Base-by-base conservation (phyloP, 1,284 basidiomycete species). In the Sanghuangporus weigelae region DNA sequence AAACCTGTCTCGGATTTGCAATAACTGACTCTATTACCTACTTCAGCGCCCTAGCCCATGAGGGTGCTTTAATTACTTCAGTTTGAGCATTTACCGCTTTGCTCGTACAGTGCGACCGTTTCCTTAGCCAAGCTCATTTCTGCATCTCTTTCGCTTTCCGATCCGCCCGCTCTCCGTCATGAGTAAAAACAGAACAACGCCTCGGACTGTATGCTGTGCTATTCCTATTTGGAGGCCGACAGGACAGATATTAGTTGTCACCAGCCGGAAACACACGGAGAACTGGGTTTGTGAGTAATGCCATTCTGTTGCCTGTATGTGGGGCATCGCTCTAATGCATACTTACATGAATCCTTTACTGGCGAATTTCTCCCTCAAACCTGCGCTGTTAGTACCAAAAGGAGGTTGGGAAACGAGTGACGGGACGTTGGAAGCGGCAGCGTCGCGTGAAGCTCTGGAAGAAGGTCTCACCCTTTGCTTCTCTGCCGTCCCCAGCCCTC, bases 381-480 rank as follows among this genome's bases (percentile, higher is more conserved):
- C 51, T 55, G 60, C 55, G 16, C 51, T 51, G 62, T 61, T 44
- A 93, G 91, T 93, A 72, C 90, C 90, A 31, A 93, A 93, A 79
- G 90, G 90, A 76, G 90, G 90, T 71, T 93, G 87, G 87, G 90
- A 93, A 77, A 79, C 84, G 69, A 81, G 86, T 66, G 90, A 93
- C 82, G 84, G 81, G 70, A 81, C 80, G 75, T 78, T 93, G 72
- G 89, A 92, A 81, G 86, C 84, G 77, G 91, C 90, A 74, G 91
- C 91, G 77, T 87, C 85, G 72, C 84, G 91, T 75, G 90, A 93
- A 85, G 90, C 90, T 78, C 81, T 89, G 76, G 90, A 93, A 90
- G 90, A 93, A 92, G 90, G 90, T 93, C 88, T 84, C 84, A 86
- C 84, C 85, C 80, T 84, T 85, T 85, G 81, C 84, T 84, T 84